Evolutionary conservation across 2,329 filamentous ascomycete species (phyloP).

Genomic region (Phaeophleospora eucalypticola): DNA sequence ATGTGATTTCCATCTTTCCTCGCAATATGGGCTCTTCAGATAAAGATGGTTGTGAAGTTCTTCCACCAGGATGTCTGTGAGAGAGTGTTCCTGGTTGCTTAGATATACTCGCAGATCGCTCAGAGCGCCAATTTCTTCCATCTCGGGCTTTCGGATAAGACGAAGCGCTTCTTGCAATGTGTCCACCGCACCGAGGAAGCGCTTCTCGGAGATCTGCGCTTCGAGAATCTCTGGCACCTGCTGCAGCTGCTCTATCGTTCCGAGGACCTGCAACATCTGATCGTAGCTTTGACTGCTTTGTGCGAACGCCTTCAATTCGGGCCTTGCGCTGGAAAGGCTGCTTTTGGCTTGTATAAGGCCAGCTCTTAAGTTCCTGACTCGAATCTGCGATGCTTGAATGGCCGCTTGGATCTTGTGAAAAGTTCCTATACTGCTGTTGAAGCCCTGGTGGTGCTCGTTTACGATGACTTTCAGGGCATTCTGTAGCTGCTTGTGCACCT

Average conservation of each 20-base stretch:
- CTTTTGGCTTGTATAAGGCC: conserved; percentile 76
- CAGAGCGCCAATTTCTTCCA: conserved; percentile 87
- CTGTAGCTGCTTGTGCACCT: conserved; percentile 84
- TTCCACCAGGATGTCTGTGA: conserved; percentile 95
- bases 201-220: conserved; percentile 91
- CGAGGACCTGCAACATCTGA: conserved; percentile 76
- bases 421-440: conserved; percentile 97
- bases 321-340: conserved; percentile 78
- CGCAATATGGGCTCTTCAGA: conserved; percentile 94
- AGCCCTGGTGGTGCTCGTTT: conserved; percentile 97
- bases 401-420: conserved; percentile 98
- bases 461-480: conserved; percentile 90
- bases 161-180: conserved; percentile 82
- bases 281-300: conserved; percentile 87
- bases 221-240: conserved; percentile 88
- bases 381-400: conserved; percentile 81
- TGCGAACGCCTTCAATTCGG: conserved; percentile 85
- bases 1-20: conserved; percentile 87
- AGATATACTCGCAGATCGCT: conserved; percentile 83
- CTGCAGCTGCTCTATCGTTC: conserved; percentile 71
- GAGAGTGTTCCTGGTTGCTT: conserved; percentile 82
- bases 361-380: conserved; percentile 76
- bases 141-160: conserved; percentile 77
- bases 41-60: conserved; percentile 97
- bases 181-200: conserved; percentile 88